These are phyloP conservation scores for Paraconiothyrium sp. DNA, from an alignment of 2,329 filamentous ascomycete species.

Conservation along the genomic window DNA sequence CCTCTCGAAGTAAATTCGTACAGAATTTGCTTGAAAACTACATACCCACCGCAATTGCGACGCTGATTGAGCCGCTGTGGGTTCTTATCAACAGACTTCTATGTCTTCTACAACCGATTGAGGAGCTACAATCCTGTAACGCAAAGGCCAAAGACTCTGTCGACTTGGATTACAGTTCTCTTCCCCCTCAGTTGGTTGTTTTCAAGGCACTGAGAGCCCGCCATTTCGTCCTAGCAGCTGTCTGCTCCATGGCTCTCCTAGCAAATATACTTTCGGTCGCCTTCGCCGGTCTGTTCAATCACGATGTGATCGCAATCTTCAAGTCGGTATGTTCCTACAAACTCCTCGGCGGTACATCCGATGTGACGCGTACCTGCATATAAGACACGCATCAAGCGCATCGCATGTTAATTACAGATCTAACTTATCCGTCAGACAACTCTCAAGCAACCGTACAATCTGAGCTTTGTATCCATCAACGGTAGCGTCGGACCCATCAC, in stretches of 20 bases:
- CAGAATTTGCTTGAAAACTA: constrained; percentile 59
- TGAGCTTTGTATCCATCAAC: constrained; percentile 37
- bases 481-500: constrained; percentile 32
- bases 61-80: constrained; percentile 67
- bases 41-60: constrained; percentile 64
- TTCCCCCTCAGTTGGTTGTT: constrained; percentile 64
- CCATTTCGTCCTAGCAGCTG: constrained; percentile 58
- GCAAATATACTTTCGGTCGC: constrained; percentile 65
- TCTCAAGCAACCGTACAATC: constrained; percentile 25
- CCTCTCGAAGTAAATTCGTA: constrained; percentile 48
- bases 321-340: constrained; percentile 17
- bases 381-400: too few species aligned
- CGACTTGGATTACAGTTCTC: constrained; percentile 62
- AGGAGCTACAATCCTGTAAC: constrained; percentile 57
- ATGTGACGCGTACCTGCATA: too few species aligned
- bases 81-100: constrained; percentile 63
- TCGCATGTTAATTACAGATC: background rate
- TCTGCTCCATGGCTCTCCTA: constrained; percentile 61
- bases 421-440: background rate
- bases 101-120: constrained; percentile 65
- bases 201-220: constrained; percentile 56
- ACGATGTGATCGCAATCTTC: constrained; percentile 27
- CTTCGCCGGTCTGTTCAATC: constrained; percentile 62
- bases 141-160: constrained; percentile 41
- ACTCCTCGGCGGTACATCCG: background rate